Evolutionary conservation across 805 yeast genomes (phyloP), one percentile per base, ranked within the genome.

Genomic region (Kazachstania taianensis): DNA sequence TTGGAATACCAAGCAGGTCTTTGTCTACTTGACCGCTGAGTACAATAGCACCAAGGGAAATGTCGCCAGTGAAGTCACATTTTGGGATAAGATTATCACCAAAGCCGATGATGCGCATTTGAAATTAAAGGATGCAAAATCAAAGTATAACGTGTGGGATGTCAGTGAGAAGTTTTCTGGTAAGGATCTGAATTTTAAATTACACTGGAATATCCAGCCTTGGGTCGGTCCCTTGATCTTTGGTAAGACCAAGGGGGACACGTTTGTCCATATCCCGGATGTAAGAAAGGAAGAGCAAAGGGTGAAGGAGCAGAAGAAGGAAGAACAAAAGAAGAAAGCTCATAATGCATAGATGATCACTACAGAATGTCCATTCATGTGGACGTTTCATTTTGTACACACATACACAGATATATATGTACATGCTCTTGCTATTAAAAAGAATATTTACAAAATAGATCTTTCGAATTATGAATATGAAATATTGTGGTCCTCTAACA

Each of bases 1-100:
- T 59, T 89, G 96, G 96, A 92, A 89, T 61, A 92, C 98, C 9
- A 89, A 89, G 55, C 97, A 89, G 59, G 76, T 89, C n/a, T 89
- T 92, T 51, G 82, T 80, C 5, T 92, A 89, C 51, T 66, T 92
- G 43, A 82, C 94, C 3, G 94, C 94, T 2, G 89, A 84, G 52
- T 87, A 87, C 43, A 70, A 83, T 46, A 32, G 52, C 41, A 54
- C 61, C 40, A 48, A 61, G 41, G 46, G 45, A 1, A 64, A 55
- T 7, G 59, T 71, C n/a, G 53, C 57, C 2, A 81, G 78, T 57
- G 75, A 77, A 44, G 82, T 87, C 26, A 81, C 89, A 0, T 77
- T 82, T 52, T 89, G 98, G 98, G 97, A 89, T 61, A 72, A 72
- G 45, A 89, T 89, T 46, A 74, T 89, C 45, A 64, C 70, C 1